Evolutionary conservation across 371 early-diverging fungal species (phyloP), one percentile per base, ranked within the genome.

Genomic region (Mucor lusitanicus): DNA sequence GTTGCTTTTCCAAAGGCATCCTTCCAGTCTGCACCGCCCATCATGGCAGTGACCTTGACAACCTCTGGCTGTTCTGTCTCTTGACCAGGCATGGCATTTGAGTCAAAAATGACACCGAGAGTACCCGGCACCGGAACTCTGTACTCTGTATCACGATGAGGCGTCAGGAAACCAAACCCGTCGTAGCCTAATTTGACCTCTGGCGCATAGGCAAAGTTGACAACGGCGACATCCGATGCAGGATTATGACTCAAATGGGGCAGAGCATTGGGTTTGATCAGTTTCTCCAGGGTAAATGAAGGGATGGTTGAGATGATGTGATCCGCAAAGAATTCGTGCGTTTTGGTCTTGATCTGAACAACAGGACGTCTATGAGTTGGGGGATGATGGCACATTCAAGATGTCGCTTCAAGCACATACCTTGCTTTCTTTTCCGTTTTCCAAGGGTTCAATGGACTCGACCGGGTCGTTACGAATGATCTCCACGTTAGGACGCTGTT

Each of bases 161-260:
- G 97, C 0, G 95, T 89, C 39, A 97, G 85, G 70, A 92, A 96
- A 0, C 98, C 98, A 79, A 97, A 97, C 0, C 97, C 98, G 53
- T 87, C 79, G 39, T 89, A 80, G 0, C 81, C 83, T 3, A 89
- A 66, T 27, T 78, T 65, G 27, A 76, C 78, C 1, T 75, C 70
- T 0, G 80, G 71, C 0, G 65, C 42, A 71, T 89, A 96, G 4
- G 91, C 87, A 15, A 96, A 73, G 64, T 96, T 96, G n/a, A 94
- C 94, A 4, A 95, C 95, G 0, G 90, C 96, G 0, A 97, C 96
- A 65, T 88, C 87, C 3, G 88, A 90, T n/a, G 81, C 77, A 2
- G 90, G 89, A 53, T 91, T 94, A 23, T 87, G 53, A n/a, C 63
- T 66, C 3, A 86, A 74, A 62, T 84, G 75, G 4, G 83, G 87